Conservation (phyloP, 2,329 filamentous ascomycete species). For the Xylogone sp. region DNA sequence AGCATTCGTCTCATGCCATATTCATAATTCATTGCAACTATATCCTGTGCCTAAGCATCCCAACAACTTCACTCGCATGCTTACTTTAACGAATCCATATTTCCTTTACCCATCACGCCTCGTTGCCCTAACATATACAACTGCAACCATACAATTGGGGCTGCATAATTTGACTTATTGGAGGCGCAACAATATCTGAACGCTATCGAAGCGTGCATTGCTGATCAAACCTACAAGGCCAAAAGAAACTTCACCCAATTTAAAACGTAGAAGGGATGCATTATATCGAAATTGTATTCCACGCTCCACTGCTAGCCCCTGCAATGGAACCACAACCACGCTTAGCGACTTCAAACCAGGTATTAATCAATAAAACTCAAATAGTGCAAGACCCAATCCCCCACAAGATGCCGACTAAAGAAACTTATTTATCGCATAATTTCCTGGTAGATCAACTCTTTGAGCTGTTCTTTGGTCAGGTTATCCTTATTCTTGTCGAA, state of each 20-base stretch:
- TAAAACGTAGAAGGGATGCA: not conserved
- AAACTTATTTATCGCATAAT: conserved; percentile 53
- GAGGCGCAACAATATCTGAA: not conserved
- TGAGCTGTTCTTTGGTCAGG: conserved; percentile 96
- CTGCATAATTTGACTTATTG: too few relatives aligned
- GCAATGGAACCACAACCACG: not conserved
- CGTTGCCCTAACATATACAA: not conserved
- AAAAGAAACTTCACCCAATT: not conserved
- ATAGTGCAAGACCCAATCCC: not conserved
- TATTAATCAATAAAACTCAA: not conserved
- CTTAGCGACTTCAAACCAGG: not conserved
- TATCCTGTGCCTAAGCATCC: not conserved
- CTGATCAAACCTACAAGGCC: not conserved
- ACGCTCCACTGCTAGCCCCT: not conserved
- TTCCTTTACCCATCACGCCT: not conserved
- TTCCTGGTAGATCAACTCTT: conserved; percentile 95
- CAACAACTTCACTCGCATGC: not conserved
- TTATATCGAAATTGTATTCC: not conserved
- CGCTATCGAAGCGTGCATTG: not conserved
- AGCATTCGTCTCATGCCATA: not conserved
- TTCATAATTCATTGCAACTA: not conserved
- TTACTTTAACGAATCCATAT: not conserved
- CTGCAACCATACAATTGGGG: not conserved
- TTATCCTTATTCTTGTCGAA: conserved; percentile 99
- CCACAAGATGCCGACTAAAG: not conserved